phyloP scores from a whole-genome alignment of 192 early-diverging fungal genomes.

The Podila epicladia region DNA sequence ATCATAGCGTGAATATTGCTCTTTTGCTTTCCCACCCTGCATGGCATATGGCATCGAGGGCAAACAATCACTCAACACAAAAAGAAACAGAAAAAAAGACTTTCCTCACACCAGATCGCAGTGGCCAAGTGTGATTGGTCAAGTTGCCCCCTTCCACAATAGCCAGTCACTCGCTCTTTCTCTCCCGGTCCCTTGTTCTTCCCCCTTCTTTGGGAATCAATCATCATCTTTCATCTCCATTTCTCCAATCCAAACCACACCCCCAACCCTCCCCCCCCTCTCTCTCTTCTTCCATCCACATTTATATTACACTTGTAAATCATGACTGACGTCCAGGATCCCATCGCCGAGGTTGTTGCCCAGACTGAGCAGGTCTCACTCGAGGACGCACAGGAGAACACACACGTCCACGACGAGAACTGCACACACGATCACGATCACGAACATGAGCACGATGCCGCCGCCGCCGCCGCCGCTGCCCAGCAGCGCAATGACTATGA shows the following conservation, averaged over 20 bases:
- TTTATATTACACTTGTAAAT: background rate
- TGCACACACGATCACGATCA: slow-evolving; percentile 46
- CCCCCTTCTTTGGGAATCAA: slow-evolving; percentile 1
- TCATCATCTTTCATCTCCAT: slow-evolving; percentile 6
- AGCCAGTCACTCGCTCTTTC: background rate
- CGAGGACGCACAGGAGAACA: slow-evolving; percentile 18
- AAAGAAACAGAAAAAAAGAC: too few species aligned
- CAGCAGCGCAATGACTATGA: slow-evolving; percentile 54
- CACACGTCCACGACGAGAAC: slow-evolving; percentile 47
- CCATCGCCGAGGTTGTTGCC: slow-evolving; percentile 20
- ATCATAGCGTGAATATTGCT: too few species aligned
- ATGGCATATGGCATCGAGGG: too few species aligned
- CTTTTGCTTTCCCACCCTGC: too few species aligned
- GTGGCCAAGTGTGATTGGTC: too few species aligned
- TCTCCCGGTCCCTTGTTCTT: background rate
- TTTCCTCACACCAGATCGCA: too few species aligned
- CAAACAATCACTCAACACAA: too few species aligned
- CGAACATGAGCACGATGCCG: slow-evolving; percentile 13
- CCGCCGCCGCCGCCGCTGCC: background rate
- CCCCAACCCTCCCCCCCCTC: background rate
- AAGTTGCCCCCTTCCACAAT: background rate
- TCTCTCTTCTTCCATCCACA: background rate
- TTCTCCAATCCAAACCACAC: background rate
- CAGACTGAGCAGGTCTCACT: slow-evolving; percentile 20
- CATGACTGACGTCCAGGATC: slow-evolving; percentile 37